Evolutionary conservation across 306 rosid genomes (phyloP).

Genomic region (Sechiopsis laciniata): DNA sequence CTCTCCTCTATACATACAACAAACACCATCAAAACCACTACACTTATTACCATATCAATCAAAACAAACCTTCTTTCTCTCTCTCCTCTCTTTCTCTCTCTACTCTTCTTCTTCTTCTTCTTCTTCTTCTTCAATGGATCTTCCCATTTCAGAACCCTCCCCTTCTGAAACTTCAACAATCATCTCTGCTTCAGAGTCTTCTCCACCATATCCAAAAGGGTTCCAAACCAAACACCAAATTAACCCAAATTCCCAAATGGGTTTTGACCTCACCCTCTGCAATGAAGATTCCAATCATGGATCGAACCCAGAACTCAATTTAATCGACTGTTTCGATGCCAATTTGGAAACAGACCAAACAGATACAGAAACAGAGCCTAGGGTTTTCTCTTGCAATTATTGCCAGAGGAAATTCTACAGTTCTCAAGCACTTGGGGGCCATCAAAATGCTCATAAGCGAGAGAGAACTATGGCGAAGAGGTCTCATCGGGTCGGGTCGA

Average conservation of each 20-base stretch:
- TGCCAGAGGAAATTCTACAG: constrained; percentile 87
- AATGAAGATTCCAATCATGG: constrained; percentile 36
- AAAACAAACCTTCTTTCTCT: constrained; percentile 1
- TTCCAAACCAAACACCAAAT: constrained; percentile 2
- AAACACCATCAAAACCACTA: background rate
- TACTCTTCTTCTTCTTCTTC: background rate
- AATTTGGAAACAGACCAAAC: constrained; percentile 34
- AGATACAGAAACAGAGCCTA: constrained; percentile 32
- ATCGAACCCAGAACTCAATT: constrained; percentile 56
- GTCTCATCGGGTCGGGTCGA: constrained; percentile 33
- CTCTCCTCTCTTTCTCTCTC: constrained; percentile 16
- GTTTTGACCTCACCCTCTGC: constrained; percentile 63
- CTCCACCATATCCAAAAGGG: constrained; percentile 19
- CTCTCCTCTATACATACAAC: constrained; percentile 35
- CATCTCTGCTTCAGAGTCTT: constrained; percentile 29
- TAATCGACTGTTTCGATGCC: constrained; percentile 54
- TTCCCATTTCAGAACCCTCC: constrained; percentile 30
- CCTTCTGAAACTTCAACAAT: constrained; percentile 42
- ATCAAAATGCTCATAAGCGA: constrained; percentile 89
- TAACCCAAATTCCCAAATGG: constrained; percentile 26
- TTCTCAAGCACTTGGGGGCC: constrained; percentile 96
- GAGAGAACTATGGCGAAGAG: constrained; percentile 74
- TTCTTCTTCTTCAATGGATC: constrained; percentile 32
- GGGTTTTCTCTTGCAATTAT: constrained; percentile 87
- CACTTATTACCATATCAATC: constrained; percentile 36